phyloP scores from a whole-genome alignment of 2,329 filamentous ascomycete species.

The Colletotrichum musicola region DNA sequence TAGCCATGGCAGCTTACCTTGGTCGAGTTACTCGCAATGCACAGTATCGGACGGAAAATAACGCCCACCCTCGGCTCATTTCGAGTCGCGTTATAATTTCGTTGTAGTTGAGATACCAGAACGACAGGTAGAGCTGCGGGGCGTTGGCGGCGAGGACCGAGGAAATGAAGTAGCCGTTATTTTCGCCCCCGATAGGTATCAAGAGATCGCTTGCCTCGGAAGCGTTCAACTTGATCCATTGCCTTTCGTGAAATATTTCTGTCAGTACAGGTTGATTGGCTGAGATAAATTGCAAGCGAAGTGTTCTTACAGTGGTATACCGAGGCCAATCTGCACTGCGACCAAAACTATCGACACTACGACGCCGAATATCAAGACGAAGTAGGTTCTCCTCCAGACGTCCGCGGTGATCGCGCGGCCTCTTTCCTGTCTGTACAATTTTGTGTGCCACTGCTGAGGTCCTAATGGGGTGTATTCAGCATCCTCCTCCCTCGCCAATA shows the following conservation, averaged over 20 bases:
- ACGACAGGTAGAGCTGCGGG: background rate
- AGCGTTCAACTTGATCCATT: background rate
- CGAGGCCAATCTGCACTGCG: background rate
- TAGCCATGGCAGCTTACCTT: background rate
- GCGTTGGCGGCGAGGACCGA: conserved; percentile 4
- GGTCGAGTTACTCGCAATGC: background rate
- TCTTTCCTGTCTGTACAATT: background rate
- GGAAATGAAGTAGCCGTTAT: background rate
- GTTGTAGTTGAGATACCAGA: conserved; percentile 6
- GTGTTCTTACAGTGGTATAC: background rate
- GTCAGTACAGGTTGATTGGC: too few relatives aligned
- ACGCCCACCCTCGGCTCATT: background rate
- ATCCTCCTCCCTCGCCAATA: background rate
- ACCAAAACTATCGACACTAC: background rate
- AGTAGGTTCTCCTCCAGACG: background rate
- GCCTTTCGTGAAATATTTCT: background rate
- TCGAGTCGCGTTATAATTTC: background rate
- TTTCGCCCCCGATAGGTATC: background rate
- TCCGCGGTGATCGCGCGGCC: background rate
- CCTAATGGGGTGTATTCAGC: background rate
- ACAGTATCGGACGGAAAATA: background rate
- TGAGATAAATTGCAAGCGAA: background rate
- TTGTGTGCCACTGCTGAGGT: background rate
- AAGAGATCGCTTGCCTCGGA: background rate
- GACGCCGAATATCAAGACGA: background rate